A percentile compares a stretch with the other conserved stretches of the same genome.
Conservation (phyloP, 176 grass and related monocot genomes). For the Oryza glaberrima region DNA sequence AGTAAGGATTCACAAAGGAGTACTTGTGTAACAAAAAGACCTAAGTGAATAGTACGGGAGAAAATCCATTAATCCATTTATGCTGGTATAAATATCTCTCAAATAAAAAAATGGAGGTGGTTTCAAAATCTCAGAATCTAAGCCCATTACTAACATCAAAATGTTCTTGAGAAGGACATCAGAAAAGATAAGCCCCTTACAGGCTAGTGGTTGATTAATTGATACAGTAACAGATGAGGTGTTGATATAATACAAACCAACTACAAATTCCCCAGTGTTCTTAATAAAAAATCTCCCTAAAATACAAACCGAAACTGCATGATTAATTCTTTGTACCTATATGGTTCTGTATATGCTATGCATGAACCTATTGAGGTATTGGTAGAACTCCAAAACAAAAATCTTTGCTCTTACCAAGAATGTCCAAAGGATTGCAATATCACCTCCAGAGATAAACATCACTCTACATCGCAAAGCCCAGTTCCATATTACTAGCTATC, state of each 20-base stretch:
- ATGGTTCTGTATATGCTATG: not conserved
- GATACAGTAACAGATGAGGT: not conserved
- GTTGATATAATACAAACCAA: not conserved
- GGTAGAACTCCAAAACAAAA: not conserved
- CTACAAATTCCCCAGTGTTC: not conserved
- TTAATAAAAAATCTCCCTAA: not conserved
- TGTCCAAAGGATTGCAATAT: not conserved
- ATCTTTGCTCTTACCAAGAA: slow-evolving; percentile 26
- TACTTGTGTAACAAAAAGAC: not conserved
- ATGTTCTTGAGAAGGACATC: not conserved
- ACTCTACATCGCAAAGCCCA: slow-evolving; percentile 24
- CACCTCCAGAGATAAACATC: not conserved
- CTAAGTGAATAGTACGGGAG: not conserved
- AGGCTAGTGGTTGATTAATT: not conserved
- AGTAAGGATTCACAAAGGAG: not conserved
- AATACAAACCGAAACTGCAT: not conserved
- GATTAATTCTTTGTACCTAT: not conserved
- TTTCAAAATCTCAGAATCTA: not conserved
- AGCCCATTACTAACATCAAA: not conserved
- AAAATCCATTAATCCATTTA: not conserved
- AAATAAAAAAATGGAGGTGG: not conserved
- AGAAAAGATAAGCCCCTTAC: not conserved
- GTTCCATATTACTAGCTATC: slow-evolving; percentile 31
- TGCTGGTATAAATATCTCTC: not conserved
- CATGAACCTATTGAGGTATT: not conserved